Evolutionary conservation across 371 early-diverging fungal species (phyloP).

Genomic region (Mortierella sp.): DNA sequence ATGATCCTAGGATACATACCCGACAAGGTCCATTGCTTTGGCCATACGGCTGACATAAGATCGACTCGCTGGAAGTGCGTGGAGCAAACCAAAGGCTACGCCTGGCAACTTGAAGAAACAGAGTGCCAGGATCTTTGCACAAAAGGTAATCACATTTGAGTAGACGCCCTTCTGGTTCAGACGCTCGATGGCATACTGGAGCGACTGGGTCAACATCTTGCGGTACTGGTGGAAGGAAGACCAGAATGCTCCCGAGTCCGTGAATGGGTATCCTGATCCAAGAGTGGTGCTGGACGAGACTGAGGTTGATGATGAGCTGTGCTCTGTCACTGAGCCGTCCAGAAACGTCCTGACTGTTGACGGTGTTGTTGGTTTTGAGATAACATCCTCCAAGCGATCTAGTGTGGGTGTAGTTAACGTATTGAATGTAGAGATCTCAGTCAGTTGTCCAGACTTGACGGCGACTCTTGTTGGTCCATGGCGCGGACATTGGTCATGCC

Average conservation of each 20-base stretch:
- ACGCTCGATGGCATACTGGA: slow-evolving; percentile 63
- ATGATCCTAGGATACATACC: slow-evolving; percentile 23
- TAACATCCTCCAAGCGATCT: slow-evolving; percentile 50
- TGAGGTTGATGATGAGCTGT: slow-evolving; percentile 48
- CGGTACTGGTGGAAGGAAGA: slow-evolving; percentile 38
- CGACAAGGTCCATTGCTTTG: slow-evolving; percentile 54
- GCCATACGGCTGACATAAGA: slow-evolving; percentile 59
- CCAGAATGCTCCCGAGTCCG: slow-evolving; percentile 50
- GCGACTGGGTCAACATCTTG: slow-evolving; percentile 46
- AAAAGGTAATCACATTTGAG: slow-evolving; percentile 67
- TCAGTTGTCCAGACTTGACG: not conserved
- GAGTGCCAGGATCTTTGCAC: slow-evolving; percentile 64
- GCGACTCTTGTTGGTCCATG: not conserved
- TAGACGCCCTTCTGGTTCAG: slow-evolving; percentile 63
- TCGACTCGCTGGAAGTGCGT: slow-evolving; percentile 59
- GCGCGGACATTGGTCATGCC: not conserved
- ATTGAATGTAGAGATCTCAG: not conserved
- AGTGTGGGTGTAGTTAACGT: not conserved
- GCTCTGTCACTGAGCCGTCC: slow-evolving; percentile 49
- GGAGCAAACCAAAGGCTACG: slow-evolving; percentile 61
- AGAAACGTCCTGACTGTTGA: slow-evolving; percentile 51
- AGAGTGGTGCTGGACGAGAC: slow-evolving; percentile 57
- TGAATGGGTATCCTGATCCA: slow-evolving; percentile 55
- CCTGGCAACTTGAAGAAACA: slow-evolving; percentile 71
- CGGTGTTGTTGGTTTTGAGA: slow-evolving; percentile 53